phyloP scores from a whole-genome alignment of 2,329 filamentous ascomycete species.

The Elsinoe fawcettii region DNA sequence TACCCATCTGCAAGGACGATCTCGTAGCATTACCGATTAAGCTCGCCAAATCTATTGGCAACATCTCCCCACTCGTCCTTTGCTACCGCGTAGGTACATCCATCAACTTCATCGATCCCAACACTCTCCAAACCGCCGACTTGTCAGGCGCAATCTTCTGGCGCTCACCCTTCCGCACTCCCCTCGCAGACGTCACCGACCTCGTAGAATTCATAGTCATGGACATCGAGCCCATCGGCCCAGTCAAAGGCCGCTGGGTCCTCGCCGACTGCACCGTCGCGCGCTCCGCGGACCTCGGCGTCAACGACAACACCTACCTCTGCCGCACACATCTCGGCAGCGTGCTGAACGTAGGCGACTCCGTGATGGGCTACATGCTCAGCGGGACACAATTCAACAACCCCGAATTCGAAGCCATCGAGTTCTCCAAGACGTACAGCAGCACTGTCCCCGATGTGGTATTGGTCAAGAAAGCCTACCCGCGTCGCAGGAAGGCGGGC shows the following conservation, averaged over 20 bases:
- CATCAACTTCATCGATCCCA: constrained; percentile 81
- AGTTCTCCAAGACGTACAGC: constrained; percentile 66
- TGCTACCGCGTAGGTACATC: constrained; percentile 85
- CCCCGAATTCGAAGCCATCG: constrained; percentile 71
- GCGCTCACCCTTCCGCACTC: constrained; percentile 69
- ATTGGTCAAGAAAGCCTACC: constrained; percentile 94
- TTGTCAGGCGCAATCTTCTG: constrained; percentile 79
- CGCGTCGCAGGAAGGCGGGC: constrained; percentile 63
- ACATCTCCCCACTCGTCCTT: constrained; percentile 77
- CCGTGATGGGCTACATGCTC: constrained; percentile 88
- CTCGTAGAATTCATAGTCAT: constrained; percentile 90
- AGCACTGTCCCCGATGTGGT: constrained; percentile 83
- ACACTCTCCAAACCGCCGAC: constrained; percentile 84
- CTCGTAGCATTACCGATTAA: constrained; percentile 87
- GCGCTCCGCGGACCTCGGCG: constrained; percentile 74
- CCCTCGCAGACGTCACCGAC: constrained; percentile 74
- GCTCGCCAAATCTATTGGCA: constrained; percentile 77
- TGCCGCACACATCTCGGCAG: constrained; percentile 82
- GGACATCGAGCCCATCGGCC: constrained; percentile 77
- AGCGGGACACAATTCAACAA: constrained; percentile 91
- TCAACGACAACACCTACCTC: constrained; percentile 82
- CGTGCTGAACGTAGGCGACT: constrained; percentile 80
- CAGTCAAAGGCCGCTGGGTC: constrained; percentile 66
- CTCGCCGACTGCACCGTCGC: constrained; percentile 85
- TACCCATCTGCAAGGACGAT: constrained; percentile 96